These are phyloP conservation scores for Sphagnum tenellum DNA, from an alignment of 225 moss, liverwort and hornwort genomes.

Conservation along the genomic window DNA sequence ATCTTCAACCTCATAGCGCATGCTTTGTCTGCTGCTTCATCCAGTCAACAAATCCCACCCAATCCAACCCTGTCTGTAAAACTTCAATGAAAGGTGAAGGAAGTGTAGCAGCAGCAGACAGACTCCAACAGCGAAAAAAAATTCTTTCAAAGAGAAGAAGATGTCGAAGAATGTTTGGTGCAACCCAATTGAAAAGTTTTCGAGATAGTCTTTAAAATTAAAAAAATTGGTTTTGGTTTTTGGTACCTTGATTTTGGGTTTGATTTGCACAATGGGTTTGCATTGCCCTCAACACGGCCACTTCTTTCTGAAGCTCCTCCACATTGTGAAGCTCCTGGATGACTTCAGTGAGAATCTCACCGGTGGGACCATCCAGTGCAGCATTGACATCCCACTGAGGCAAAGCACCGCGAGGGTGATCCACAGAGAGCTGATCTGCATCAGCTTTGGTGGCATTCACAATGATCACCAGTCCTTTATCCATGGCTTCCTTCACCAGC, in stretches of 20 bases:
- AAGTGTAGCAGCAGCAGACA: not conserved
- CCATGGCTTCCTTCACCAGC: no score
- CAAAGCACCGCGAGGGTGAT: conserved; percentile 19
- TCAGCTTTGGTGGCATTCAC: no score
- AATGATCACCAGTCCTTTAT: no score
- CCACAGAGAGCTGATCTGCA: conserved; percentile 11
- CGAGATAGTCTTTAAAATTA: no score
- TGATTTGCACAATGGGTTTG: no score
- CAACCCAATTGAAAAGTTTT: no score
- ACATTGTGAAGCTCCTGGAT: conserved; percentile 31
- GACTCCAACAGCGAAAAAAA: no score
- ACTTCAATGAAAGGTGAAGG: not conserved
- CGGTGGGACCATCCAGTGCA: conserved; percentile 30
- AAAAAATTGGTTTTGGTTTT: no score
- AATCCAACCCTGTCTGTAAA: not conserved
- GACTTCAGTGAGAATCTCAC: conserved; percentile 30
- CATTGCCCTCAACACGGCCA: not conserved
- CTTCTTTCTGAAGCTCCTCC: conserved; percentile 16
- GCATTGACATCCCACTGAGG: conserved; percentile 23
- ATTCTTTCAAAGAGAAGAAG: no score
- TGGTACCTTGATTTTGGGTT: no score
- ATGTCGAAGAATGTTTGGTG: no score
- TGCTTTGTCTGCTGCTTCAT: not conserved
- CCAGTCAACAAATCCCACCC: not conserved
- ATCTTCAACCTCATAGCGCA: not conserved